Percentiles rank a stretch among this genome's conserved stretches.
phyloP scores from a whole-genome alignment of 1,139 yeast species.

The Debaryomyces singareniensis region DNA sequence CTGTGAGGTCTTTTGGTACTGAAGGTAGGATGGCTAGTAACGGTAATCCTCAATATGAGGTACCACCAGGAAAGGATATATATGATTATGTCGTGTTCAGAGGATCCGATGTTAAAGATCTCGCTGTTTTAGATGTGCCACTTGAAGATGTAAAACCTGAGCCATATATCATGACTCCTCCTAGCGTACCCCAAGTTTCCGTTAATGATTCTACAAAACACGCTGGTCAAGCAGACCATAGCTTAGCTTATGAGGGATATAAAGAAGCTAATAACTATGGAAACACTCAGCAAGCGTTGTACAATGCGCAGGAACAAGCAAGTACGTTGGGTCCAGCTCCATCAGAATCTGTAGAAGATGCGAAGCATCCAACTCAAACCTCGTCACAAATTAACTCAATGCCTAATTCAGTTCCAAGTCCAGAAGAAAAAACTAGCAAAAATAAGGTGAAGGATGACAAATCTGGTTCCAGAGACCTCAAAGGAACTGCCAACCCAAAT shows the following conservation, averaged over 20 bases:
- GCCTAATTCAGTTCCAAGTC: conserved; percentile 5
- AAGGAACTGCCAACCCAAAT: conserved; percentile 25
- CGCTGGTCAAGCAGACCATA: too few species aligned
- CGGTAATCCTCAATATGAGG: conserved; percentile 64
- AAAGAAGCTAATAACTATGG: conserved; percentile 7
- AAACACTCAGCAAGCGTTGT: conserved; percentile 1
- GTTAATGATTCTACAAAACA: conserved; percentile 17
- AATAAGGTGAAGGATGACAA: too few species aligned
- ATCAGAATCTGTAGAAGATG: not conserved
- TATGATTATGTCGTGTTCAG: conserved; percentile 81
- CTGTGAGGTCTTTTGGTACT: conserved; percentile 85
- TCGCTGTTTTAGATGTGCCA: conserved; percentile 71
- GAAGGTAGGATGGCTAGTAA: conserved; percentile 69
- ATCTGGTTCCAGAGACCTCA: conserved; percentile 17
- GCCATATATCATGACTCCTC: conserved; percentile 9
- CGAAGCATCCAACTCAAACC: conserved; percentile 2
- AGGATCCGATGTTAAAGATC: conserved; percentile 89
- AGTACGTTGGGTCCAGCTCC: conserved; percentile 1
- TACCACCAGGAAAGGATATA: conserved; percentile 66
- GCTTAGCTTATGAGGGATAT: conserved; percentile 5
- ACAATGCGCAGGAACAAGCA: conserved; percentile 5
- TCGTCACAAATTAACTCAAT: conserved; percentile 4
- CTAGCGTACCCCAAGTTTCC: conserved; percentile 8
- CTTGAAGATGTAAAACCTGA: conserved; percentile 47
- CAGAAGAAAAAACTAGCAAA: too few species aligned